These are phyloP conservation scores for Penicillium frequentans DNA, from an alignment of 2,329 filamentous ascomycete species.

Conservation along the genomic window DNA sequence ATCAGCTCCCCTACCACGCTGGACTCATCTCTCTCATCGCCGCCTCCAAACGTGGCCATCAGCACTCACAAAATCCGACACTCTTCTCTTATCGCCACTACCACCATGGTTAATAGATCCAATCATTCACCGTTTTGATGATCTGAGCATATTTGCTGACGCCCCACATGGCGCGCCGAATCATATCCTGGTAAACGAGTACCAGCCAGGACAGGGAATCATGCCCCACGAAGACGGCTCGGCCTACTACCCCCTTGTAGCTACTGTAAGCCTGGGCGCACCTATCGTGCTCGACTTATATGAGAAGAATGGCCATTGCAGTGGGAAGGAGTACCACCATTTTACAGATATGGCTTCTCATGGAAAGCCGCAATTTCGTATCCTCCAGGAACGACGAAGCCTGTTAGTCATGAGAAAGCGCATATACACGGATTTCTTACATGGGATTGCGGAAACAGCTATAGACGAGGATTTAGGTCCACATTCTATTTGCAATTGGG, in stretches of 20 bases:
- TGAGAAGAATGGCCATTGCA: slow-evolving; percentile 48
- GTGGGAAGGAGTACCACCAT: background rate
- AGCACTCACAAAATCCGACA: slow-evolving; percentile 71
- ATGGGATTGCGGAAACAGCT: slow-evolving; percentile 57
- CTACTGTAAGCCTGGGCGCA: slow-evolving; percentile 82
- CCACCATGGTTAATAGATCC: slow-evolving; percentile 74
- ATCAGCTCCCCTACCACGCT: slow-evolving; percentile 70
- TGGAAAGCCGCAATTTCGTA: slow-evolving; percentile 46
- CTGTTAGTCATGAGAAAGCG: slow-evolving; percentile 56
- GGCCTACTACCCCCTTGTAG: slow-evolving; percentile 84
- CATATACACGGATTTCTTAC: slow-evolving; percentile 58
- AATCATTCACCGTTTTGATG: slow-evolving; percentile 59
- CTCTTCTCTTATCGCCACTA: slow-evolving; percentile 68
- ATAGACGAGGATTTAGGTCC: slow-evolving; percentile 65
- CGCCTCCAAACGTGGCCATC: slow-evolving; percentile 90
- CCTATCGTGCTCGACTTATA: slow-evolving; percentile 77
- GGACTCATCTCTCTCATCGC: slow-evolving; percentile 85
- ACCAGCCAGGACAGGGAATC: slow-evolving; percentile 83
- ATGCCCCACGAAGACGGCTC: slow-evolving; percentile 94
- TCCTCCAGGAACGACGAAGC: slow-evolving; percentile 83
- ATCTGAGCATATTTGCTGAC: slow-evolving; percentile 52
- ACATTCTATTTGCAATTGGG: slow-evolving; percentile 57
- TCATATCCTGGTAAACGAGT: slow-evolving; percentile 93
- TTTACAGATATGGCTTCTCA: background rate
- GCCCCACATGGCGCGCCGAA: slow-evolving; percentile 79